Evolutionary conservation across 306 rosid genomes (phyloP), one percentile per base, ranked within the genome.

Genomic region (Vigna unguiculata): DNA sequence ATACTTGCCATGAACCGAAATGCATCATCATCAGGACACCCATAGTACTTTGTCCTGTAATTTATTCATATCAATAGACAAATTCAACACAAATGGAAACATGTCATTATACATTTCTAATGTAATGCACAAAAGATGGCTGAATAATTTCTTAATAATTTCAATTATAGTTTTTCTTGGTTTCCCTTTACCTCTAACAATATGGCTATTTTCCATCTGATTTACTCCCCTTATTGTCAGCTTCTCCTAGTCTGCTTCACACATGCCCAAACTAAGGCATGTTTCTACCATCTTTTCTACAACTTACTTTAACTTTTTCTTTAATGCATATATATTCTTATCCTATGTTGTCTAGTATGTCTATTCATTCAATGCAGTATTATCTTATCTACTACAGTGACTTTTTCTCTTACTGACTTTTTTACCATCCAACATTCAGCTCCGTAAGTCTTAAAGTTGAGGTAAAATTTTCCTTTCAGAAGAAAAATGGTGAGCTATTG

Each of bases 21-120:
- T 75, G 96, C 82, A 38, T 90, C 87, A 75, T 95, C 99, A 61
- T 95, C 97, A 21, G 99, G 96, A 79, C 96, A 92, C 65, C 96
- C 97, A 82, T 84, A 84, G 84, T 92, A 95, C 61, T 59, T 48
- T 14, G 83, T 91, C 88, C 97, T 95, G 87, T 55, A 87, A 72
- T 83, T 63, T 68, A 67, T 86, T 71, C 77, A 79, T 70, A 81
- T 73, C 64, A 83, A 76, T 77, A 20, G 78, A 51, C 25, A 65
- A 78, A 52, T 57, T 60, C 63, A 57, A 71, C 38, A 72, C 19
- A 41, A 62, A 41, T 32, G 45, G 43, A 61, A 55, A 38, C 73
- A 60, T 32, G 47, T 36, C 52, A 17, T 40, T 46, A 55, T 10
- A 59, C 41, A 71, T 58, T 57, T 32, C 38, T 59, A 60, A 40